A percentile compares a stretch with the other conserved stretches of the same genome.
Conservation (phyloP, 768 basidiomycete species). For the Amanita jacksonii region DNA sequence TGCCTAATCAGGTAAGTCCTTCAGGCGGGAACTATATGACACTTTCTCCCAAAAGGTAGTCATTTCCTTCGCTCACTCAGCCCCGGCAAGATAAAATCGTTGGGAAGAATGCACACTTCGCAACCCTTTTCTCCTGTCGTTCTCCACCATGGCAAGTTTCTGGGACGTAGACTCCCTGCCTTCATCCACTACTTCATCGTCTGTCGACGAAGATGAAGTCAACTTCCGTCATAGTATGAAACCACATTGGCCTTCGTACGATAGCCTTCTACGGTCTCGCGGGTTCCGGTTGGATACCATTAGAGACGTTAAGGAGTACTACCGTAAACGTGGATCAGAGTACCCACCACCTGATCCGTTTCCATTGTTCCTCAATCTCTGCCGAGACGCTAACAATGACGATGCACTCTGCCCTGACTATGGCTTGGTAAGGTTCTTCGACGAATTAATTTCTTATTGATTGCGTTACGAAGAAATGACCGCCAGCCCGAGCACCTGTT, state of each 20-base stretch:
- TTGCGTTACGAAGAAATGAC: conserved; percentile 9
- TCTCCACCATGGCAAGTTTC: conserved; percentile 12
- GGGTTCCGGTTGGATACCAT: conserved; percentile 64
- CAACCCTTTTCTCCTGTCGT: background rate
- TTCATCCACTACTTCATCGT: conserved; percentile 38
- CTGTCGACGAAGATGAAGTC: conserved; percentile 47
- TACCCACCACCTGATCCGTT: conserved; percentile 5
- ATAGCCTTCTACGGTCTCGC: conserved; percentile 31
- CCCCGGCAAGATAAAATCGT: too few relatives aligned
- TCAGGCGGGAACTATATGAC: conserved; percentile 15
- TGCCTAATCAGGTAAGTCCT: conserved; percentile 16
- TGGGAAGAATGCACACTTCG: too few relatives aligned
- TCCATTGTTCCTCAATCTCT: conserved; percentile 20
- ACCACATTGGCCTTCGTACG: conserved; percentile 56
- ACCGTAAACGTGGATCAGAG: conserved; percentile 21
- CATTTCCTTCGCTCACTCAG: conserved; percentile 16
- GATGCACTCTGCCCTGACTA: conserved; percentile 60
- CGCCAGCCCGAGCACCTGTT: conserved; percentile 66
- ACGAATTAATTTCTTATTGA: background rate
- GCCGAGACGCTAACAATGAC: conserved; percentile 33
- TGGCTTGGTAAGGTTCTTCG: conserved; percentile 45
- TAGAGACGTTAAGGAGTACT: conserved; percentile 54
- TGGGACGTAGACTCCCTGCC: conserved; percentile 22
- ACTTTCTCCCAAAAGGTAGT: conserved; percentile 22
- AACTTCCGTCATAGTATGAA: conserved; percentile 50